Base-by-base conservation (phyloP, 1,284 basidiomycete genomes). In the Leccinum ponderosum region DNA sequence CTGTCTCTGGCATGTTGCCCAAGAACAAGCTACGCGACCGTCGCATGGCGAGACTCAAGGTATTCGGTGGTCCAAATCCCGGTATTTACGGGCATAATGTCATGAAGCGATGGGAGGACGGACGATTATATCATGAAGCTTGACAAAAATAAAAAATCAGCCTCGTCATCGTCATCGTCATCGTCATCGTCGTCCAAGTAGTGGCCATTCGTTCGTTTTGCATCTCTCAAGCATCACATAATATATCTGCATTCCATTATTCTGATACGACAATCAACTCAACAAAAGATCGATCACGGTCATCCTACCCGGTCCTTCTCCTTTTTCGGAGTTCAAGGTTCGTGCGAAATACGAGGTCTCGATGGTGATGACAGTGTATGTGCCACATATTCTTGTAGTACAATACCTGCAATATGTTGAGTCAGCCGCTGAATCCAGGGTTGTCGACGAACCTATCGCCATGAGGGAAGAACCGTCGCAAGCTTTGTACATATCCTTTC, bases 1-100 rank as follows among this genome's bases (percentile, higher is more conserved):
- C 96, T 7, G 95, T 98, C 4, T 93, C 95, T 8, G 93, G 95
- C 64, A 98, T 98, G 95, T 81, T 98, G 62, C 95, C 95, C 31
- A 98, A 98, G 78, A 98, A 98, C 81, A 95, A 91, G 65, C 84
- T 96, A 64, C 87, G 95, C 29, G 91, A 96, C 60, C 83, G 91
- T 56, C 83, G 95, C 53, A 77, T 98, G 47, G 93, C 91, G 64
- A 81, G 95, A 57, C 81, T 98, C 54, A 89, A 91, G 65, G 91
- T 98, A 67, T 97, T 95, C 72, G 85, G 91, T 39, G 90, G 85
- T 15, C 79, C 87, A 50, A 83, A 89, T 64, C 87, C 88, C 78
- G 90, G 90, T 29, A 83, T 84, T 15, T 80, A 91, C 59, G 81
- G 83, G 60, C 80, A 81, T 9, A 92, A 92, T 68, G 80, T 92